Percentiles rank a stretch among this genome's conserved stretches.
These are phyloP conservation scores for Globisporangium cylindrosporum DNA, from an alignment of 352 stramenopile genomes.

Conservation along the genomic window DNA sequence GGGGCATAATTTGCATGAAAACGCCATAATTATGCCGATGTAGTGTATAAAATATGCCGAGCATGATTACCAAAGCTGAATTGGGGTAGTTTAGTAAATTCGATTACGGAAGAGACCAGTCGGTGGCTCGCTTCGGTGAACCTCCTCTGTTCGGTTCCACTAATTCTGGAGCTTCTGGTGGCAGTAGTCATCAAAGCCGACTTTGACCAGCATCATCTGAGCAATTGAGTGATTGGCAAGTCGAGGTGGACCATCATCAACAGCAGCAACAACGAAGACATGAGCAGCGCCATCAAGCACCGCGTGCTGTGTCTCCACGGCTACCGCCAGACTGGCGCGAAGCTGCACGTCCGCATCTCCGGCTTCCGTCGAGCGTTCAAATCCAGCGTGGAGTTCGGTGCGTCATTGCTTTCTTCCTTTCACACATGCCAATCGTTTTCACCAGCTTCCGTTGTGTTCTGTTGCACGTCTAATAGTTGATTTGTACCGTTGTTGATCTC, in stretches of 20 bases:
- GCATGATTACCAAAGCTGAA: not conserved
- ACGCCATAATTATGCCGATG: not conserved
- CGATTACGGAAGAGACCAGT: not conserved
- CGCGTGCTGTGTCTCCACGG: slow-evolving; percentile 83
- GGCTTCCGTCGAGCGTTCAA: slow-evolving; percentile 73
- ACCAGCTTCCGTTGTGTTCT: not conserved
- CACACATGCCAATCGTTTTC: not conserved
- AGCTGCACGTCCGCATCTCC: slow-evolving; percentile 70
- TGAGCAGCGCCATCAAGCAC: slow-evolving; percentile 36
- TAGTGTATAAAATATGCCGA: not conserved
- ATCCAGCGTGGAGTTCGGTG: slow-evolving; percentile 80
- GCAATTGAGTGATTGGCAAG: slow-evolving; percentile 3
- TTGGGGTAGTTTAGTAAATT: not conserved
- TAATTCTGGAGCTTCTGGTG: not conserved
- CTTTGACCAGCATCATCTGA: not conserved
- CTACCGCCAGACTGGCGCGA: slow-evolving; percentile 74
- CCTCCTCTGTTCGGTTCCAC: not conserved
- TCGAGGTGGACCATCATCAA: not conserved
- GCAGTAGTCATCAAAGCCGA: not conserved
- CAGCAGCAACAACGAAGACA: slow-evolving; percentile 12
- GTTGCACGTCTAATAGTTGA: not conserved
- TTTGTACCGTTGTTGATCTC: not conserved
- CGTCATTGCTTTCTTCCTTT: slow-evolving; percentile 6
- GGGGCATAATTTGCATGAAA: not conserved
- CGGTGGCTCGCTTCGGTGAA: not conserved